These are phyloP conservation scores for Beauveria bassiana DNA, from an alignment of 2,329 filamentous ascomycete genomes.

Conservation along the genomic window DNA sequence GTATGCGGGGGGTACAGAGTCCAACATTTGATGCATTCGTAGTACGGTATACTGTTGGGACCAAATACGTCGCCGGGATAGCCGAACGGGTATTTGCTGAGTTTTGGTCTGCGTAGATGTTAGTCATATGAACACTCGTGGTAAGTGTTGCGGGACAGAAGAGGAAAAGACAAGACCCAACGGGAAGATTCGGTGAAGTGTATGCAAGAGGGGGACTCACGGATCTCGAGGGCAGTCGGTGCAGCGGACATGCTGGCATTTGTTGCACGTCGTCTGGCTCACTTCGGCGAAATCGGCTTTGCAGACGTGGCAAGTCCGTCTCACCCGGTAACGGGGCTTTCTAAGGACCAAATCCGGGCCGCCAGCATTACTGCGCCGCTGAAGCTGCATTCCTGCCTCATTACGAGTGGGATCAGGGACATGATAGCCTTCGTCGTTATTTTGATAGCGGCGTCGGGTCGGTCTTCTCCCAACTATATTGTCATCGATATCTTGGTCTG, in stretches of 20 bases:
- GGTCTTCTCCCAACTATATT: slow-evolving; percentile 37
- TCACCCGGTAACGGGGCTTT: slow-evolving; percentile 63
- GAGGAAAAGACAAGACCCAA: neutral
- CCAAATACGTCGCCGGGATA: slow-evolving; percentile 61
- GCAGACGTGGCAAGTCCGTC: slow-evolving; percentile 72
- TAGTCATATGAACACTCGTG: slow-evolving; percentile 4
- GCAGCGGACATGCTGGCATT: slow-evolving; percentile 67
- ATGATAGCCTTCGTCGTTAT: slow-evolving; percentile 49
- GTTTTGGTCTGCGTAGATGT: slow-evolving; percentile 45
- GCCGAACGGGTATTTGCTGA: slow-evolving; percentile 60
- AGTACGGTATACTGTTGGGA: slow-evolving; percentile 41
- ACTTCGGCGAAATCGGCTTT: slow-evolving; percentile 50
- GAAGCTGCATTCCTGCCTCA: slow-evolving; percentile 46
- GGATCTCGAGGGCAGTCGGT: slow-evolving; percentile 75
- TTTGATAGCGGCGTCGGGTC: slow-evolving; percentile 34
- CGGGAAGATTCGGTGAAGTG: too few relatives aligned
- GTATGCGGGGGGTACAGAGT: slow-evolving; percentile 45
- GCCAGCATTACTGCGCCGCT: slow-evolving; percentile 56
- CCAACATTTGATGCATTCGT: slow-evolving; percentile 57
- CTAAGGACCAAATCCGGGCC: slow-evolving; percentile 66
- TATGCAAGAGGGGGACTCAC: slow-evolving; percentile 39
- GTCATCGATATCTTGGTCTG: slow-evolving; percentile 52
- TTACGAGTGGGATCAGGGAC: slow-evolving; percentile 41
- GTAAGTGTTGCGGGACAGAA: neutral
- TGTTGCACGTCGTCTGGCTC: slow-evolving; percentile 52